Evolutionary conservation across 495 filamentous ascomycete genomes (phyloP).

Genomic region (Penicillium arizonense): DNA sequence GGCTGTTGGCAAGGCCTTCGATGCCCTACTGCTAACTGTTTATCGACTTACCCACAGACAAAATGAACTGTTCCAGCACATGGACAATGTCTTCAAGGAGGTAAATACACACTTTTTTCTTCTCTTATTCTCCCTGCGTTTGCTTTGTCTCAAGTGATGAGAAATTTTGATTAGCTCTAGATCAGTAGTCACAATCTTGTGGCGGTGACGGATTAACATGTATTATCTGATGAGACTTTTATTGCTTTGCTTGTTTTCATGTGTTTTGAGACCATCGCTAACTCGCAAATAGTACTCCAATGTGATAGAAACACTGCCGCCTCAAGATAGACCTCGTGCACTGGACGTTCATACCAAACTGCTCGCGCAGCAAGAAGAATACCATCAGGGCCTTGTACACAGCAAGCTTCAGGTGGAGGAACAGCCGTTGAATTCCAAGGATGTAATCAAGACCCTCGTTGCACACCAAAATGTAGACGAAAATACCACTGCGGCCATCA

Average conservation of each 20-base stretch:
- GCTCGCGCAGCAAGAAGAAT: conserved; percentile 29
- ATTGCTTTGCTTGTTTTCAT: conserved; percentile 8
- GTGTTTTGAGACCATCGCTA: conserved; percentile 16
- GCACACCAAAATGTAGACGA: conserved; percentile 45
- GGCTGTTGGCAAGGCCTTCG: conserved; percentile 44
- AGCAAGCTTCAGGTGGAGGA: conserved; percentile 25
- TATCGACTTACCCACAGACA: conserved; percentile 45
- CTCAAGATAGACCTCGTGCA: conserved; percentile 30
- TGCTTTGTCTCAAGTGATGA: conserved; percentile 47
- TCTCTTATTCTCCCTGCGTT: conserved; percentile 5
- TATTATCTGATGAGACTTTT: conserved; percentile 50
- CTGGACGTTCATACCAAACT: conserved; percentile 34
- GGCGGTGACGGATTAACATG: conserved; percentile 52
- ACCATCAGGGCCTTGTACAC: conserved; percentile 29
- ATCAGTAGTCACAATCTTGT: conserved; percentile 50
- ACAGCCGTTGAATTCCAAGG: conserved; percentile 35
- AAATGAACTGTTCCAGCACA: conserved; percentile 39
- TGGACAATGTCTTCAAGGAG: conserved; percentile 45
- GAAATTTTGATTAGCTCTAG: conserved; percentile 58
- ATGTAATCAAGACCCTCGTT: conserved; percentile 47
- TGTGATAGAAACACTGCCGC: conserved; percentile 21
- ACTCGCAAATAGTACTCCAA: conserved; percentile 20
- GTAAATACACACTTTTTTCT: conserved; percentile 32
- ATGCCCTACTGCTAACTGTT: conserved; percentile 49
- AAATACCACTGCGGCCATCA: conserved; percentile 35